phyloP scores from a whole-genome alignment of 2,329 filamentous ascomycete genomes.

The Triangularia setosa region DNA sequence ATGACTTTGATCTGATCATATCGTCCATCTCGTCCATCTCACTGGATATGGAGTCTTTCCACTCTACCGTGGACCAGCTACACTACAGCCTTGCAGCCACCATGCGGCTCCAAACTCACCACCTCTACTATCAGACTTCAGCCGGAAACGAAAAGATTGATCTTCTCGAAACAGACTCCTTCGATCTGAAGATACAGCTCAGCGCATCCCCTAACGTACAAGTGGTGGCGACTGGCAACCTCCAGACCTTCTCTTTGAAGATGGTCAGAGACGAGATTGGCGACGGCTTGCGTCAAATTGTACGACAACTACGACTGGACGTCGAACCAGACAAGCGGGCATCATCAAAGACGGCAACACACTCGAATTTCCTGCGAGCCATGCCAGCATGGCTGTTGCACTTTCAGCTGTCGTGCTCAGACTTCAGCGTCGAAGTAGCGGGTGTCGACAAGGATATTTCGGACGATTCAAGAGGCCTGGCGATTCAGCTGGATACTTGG shows the following conservation, averaged over 20 bases:
- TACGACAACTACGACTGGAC: constrained; percentile 73
- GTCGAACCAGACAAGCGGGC: constrained; percentile 60
- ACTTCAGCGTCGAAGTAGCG: constrained; percentile 87
- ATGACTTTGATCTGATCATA: constrained; percentile 92
- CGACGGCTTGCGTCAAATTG: constrained; percentile 86
- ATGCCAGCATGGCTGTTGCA: constrained; percentile 82
- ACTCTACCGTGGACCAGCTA: constrained; percentile 75
- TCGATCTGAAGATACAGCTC: constrained; percentile 82
- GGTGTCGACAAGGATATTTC: constrained; percentile 84
- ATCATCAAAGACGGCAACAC: constrained; percentile 45
- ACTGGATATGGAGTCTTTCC: constrained; percentile 91
- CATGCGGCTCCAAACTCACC: constrained; percentile 77
- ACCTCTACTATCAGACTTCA: constrained; percentile 91
- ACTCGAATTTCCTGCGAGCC: constrained; percentile 68
- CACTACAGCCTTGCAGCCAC: constrained; percentile 84
- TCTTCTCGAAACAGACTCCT: constrained; percentile 78
- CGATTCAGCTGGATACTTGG: constrained; percentile 82
- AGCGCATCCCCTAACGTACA: constrained; percentile 82
- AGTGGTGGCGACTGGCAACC: constrained; percentile 71
- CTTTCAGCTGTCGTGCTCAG: constrained; percentile 78
- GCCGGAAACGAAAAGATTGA: constrained; percentile 73
- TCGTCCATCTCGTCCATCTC: constrained; percentile 93
- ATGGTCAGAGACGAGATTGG: constrained; percentile 91
- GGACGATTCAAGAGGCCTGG: constrained; percentile 73
- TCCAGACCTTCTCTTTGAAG: constrained; percentile 84